Conservation (phyloP, 169 alveolate genomes). For the Plasmodium sp. region DNA sequence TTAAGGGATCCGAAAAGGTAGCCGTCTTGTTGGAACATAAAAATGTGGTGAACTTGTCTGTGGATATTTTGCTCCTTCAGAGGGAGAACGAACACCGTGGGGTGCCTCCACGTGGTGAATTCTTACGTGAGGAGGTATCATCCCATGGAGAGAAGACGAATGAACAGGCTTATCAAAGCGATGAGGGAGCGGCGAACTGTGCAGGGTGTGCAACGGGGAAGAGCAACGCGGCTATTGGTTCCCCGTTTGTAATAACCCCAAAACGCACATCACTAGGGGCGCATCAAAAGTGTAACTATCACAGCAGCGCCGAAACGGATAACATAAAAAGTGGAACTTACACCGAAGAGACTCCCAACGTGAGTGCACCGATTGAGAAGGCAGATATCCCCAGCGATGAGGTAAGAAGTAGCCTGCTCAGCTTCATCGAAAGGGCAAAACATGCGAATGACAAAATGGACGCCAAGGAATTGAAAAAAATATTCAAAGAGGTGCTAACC, state of each 20-base stretch:
- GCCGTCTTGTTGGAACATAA: slow-evolving; percentile 27
- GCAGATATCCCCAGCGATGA: not conserved
- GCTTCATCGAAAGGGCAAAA: slow-evolving; percentile 21
- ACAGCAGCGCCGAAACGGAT: not conserved
- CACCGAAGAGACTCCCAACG: not conserved
- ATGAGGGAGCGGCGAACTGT: not conserved
- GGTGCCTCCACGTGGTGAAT: not conserved
- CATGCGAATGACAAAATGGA: not conserved
- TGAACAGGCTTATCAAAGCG: not conserved
- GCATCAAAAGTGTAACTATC: not conserved
- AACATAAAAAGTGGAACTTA: not conserved
- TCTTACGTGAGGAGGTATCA: not conserved
- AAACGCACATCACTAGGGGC: not conserved
- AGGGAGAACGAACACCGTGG: not conserved
- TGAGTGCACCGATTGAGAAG: not conserved
- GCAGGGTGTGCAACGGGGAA: not conserved
- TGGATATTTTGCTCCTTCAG: slow-evolving; percentile 55
- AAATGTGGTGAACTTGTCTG: slow-evolving; percentile 20
- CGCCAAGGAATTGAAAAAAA: not conserved
- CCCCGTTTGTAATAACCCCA: not conserved
- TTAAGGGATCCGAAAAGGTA: not conserved
- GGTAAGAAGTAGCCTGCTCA: not conserved
- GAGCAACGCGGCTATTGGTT: not conserved
- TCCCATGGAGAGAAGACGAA: not conserved
- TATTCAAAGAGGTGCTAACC: slow-evolving; percentile 8